Evolutionary conservation across 2,329 filamentous ascomycete species (phyloP).

Genomic region (Diaporthe nobilis): DNA sequence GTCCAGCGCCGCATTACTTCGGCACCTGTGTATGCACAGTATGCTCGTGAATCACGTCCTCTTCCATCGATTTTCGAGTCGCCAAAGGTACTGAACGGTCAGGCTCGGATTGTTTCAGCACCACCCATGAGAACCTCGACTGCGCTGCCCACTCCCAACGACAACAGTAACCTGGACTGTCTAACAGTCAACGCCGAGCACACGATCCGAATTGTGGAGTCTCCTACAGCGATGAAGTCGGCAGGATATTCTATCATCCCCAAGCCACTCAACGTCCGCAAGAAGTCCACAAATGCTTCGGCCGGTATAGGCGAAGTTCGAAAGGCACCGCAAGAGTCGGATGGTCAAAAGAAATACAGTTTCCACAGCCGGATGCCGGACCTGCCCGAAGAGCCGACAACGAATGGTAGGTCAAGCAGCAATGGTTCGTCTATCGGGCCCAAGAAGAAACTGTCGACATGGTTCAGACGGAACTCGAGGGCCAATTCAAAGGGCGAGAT

Average conservation of each 20-base stretch:
- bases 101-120: slow-evolving; percentile 62
- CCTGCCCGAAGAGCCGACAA: slow-evolving; percentile 44
- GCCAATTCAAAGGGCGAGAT: slow-evolving; percentile 54
- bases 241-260: slow-evolving; percentile 53
- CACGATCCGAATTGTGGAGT: slow-evolving; percentile 70
- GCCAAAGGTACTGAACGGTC: slow-evolving; percentile 49
- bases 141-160: slow-evolving; percentile 44
- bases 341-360: slow-evolving; percentile 48
- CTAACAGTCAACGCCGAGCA: slow-evolving; percentile 60
- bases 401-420: slow-evolving; percentile 38
- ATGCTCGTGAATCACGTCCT: slow-evolving; percentile 54
- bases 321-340: slow-evolving; percentile 36
- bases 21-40: slow-evolving; percentile 63
- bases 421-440: slow-evolving; percentile 43
- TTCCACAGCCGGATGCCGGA: slow-evolving; percentile 35
- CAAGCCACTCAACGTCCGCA: slow-evolving; percentile 58
- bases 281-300: slow-evolving; percentile 48
- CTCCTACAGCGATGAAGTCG: slow-evolving; percentile 56
- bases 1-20: slow-evolving; percentile 64
- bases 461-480: slow-evolving; percentile 62
- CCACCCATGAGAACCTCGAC: slow-evolving; percentile 50
- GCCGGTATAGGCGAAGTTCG: not conserved
- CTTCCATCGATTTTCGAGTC: slow-evolving; percentile 66
- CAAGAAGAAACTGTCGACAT: slow-evolving; percentile 62
- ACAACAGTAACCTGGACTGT: slow-evolving; percentile 59